These are phyloP conservation scores for Kodamaea suecica DNA, from an alignment of 1,139 yeast genomes.

Conservation along the genomic window DNA sequence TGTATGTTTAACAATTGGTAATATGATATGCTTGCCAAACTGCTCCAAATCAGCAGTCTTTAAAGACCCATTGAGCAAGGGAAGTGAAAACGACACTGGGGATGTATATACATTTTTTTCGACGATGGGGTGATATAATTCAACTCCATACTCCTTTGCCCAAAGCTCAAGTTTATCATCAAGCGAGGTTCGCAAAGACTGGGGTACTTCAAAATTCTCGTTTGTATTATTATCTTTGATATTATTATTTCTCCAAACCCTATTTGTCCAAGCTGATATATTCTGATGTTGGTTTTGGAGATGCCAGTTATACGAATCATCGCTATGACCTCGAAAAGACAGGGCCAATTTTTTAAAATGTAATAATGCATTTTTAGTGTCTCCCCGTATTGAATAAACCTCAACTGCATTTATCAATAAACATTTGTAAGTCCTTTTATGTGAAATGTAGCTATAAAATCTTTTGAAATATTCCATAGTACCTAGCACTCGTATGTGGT, in stretches of 20 bases:
- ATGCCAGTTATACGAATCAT: slow-evolving; percentile 8
- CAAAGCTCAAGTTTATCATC: slow-evolving; percentile 22
- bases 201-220: slow-evolving; percentile 8
- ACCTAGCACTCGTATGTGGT: slow-evolving; percentile 29
- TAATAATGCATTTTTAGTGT: slow-evolving; percentile 24
- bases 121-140: slow-evolving; percentile 26
- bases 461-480: slow-evolving; percentile 35
- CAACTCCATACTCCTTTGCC: background rate
- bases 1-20: slow-evolving; percentile 16
- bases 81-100: slow-evolving; percentile 19
- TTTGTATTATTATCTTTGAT: slow-evolving; percentile 18
- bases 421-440: slow-evolving; percentile 25
- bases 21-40: slow-evolving; percentile 22
- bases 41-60: slow-evolving; percentile 30
- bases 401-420: slow-evolving; percentile 32
- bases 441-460: slow-evolving; percentile 37
- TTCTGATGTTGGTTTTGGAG: slow-evolving; percentile 10
- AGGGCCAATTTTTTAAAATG: slow-evolving; percentile 25
- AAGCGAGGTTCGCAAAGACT: slow-evolving; percentile 13
- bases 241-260: slow-evolving; percentile 26
- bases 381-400: slow-evolving; percentile 25
- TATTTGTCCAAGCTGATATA: slow-evolving; percentile 19
- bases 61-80: slow-evolving; percentile 29
- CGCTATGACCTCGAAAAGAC: slow-evolving; percentile 17
- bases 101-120: slow-evolving; percentile 29